Percentiles rank a stretch among this genome's conserved stretches.
Evolutionary conservation across 345 rosid genomes (phyloP).

Genomic region (Euphorbia tirucalli): DNA sequence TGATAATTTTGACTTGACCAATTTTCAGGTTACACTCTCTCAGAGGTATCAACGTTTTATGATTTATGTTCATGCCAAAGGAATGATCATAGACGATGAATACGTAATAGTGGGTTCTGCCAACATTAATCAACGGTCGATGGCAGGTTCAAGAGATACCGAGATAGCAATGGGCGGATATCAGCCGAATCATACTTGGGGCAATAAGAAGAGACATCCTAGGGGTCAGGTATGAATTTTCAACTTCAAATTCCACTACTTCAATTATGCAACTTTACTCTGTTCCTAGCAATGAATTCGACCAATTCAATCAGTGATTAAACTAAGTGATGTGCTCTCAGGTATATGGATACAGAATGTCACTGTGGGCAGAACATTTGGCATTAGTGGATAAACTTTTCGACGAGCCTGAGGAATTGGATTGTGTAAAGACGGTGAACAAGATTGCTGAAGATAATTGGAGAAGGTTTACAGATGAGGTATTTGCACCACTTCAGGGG

Average conservation of each 20-base stretch:
- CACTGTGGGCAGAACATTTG: conserved; percentile 90
- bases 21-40: conserved; percentile 53
- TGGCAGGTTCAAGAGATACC: conserved; percentile 84
- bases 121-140: conserved; percentile 77
- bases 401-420: conserved; percentile 50
- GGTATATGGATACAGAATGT: conserved; percentile 82
- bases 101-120: conserved; percentile 81
- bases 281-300: neutral
- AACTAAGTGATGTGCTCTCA: conserved; percentile 26
- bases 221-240: conserved; percentile 52
- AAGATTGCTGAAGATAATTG: conserved; percentile 68
- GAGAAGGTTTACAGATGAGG: conserved; percentile 47
- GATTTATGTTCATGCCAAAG: conserved; percentile 84
- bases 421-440: conserved; percentile 63
- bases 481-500: conserved; percentile 53
- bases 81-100: conserved; percentile 84
- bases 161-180: conserved; percentile 89
- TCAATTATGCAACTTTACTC: neutral
- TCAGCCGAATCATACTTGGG: conserved; percentile 68
- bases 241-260: too few species aligned
- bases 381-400: conserved; percentile 45
- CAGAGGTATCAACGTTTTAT: conserved; percentile 65
- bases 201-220: conserved; percentile 49
- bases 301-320: too few species aligned
- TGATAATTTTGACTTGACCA: neutral